Conservation (phyloP, 78 protist species). For the Speleostelium caveatum region DNA sequence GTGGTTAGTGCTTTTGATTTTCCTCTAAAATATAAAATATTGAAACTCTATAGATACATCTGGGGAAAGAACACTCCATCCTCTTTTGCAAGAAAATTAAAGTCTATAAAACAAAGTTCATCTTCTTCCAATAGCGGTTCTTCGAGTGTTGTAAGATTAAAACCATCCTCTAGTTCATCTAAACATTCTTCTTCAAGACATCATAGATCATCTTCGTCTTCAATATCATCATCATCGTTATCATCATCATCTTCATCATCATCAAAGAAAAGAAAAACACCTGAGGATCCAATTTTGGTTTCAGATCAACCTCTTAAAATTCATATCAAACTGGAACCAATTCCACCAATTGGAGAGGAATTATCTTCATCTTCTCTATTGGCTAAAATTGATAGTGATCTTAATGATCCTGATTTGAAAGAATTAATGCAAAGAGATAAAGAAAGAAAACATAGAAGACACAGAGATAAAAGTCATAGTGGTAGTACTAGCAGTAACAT, state of each 20-base stretch:
- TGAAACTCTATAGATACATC: constrained; percentile 24
- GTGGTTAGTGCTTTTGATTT: constrained; percentile 11
- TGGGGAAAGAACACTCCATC: constrained; percentile 47
- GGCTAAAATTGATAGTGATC: neutral
- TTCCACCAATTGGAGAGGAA: neutral
- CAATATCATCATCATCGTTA: neutral
- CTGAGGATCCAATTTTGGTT: neutral
- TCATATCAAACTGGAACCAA: constrained; percentile 48
- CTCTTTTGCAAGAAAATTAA: neutral
- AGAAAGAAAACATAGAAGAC: neutral
- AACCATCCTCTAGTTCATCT: constrained; percentile 14
- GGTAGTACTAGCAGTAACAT: neutral
- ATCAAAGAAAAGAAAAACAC: constrained; percentile 33
- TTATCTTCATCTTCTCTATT: neutral
- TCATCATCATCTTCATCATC: neutral
- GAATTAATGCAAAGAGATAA: neutral
- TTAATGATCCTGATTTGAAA: constrained; percentile 24
- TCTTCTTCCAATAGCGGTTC: neutral
- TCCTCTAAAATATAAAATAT: neutral
- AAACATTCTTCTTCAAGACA: neutral
- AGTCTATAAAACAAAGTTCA: neutral
- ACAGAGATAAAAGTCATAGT: constrained; percentile 7
- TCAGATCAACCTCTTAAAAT: constrained; percentile 52
- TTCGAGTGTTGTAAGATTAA: neutral
- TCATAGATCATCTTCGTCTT: neutral